These are phyloP conservation scores for Cordyceps cateniannulata DNA, from an alignment of 2,329 filamentous ascomycete species.

Conservation along the genomic window DNA sequence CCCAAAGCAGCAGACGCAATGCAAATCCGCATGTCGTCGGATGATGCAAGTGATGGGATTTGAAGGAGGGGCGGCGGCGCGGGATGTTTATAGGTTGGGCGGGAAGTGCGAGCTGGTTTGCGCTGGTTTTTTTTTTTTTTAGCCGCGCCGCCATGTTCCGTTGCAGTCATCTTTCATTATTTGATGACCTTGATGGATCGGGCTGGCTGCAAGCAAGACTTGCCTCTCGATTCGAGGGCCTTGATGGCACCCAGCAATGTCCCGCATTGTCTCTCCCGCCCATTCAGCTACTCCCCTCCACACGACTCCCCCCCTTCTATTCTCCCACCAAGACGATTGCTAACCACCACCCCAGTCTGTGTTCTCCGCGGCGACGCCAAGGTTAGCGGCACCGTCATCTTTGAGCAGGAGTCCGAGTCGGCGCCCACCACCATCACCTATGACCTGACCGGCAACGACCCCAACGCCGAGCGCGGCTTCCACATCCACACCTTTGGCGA, in stretches of 20 bases:
- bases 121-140: constrained; percentile 61
- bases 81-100: constrained; percentile 7
- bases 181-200: constrained; percentile 40
- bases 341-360: constrained; percentile 56
- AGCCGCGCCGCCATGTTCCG: not conserved
- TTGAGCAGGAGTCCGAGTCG: constrained; percentile 84
- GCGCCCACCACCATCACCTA: constrained; percentile 80
- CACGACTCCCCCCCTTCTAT: not conserved
- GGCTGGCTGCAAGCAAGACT: constrained; percentile 20
- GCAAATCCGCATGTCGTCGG: not conserved
- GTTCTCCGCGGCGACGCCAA: constrained; percentile 97
- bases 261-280: not conserved
- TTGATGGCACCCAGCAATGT: constrained; percentile 23
- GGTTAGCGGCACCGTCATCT: constrained; percentile 86
- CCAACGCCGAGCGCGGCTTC: constrained; percentile 95
- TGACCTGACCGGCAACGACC: constrained; percentile 86
- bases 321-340: not conserved
- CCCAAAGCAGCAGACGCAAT: not conserved
- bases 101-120: constrained; percentile 44
- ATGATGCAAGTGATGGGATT: not conserved
- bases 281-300: not conserved
- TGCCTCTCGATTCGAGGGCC: constrained; percentile 17
- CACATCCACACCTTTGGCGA: constrained; percentile 99
- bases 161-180: not conserved
- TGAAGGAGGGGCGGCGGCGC: constrained; percentile 5